Evolutionary conservation across 352 stramenopile species (phyloP).

Genomic region (Globisporangium solare): DNA sequence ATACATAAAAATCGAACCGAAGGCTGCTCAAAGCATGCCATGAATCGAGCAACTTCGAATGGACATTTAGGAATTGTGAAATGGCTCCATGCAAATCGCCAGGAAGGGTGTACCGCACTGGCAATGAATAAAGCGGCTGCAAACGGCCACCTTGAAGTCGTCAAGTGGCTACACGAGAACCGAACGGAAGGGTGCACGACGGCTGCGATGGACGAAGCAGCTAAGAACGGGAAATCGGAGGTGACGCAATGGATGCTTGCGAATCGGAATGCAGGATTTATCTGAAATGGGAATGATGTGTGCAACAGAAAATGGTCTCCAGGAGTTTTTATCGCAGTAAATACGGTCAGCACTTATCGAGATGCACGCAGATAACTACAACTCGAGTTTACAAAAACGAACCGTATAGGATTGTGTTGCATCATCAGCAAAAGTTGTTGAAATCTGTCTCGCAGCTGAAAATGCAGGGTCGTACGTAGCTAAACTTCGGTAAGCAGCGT

Average conservation of each 20-base stretch:
- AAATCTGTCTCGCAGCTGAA: too few relatives aligned
- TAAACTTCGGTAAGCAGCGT: too few relatives aligned
- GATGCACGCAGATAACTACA: too few relatives aligned
- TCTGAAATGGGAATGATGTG: not conserved
- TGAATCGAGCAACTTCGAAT: slow-evolving; percentile 6
- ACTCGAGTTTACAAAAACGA: too few relatives aligned
- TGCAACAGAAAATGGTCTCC: not conserved
- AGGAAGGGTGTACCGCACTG: slow-evolving; percentile 4
- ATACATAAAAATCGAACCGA: slow-evolving; percentile 2
- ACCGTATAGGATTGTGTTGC: too few relatives aligned
- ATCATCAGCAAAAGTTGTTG: too few relatives aligned
- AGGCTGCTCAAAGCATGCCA: slow-evolving; percentile 7
- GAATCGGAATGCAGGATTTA: too few relatives aligned
- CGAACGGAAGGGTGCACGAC: slow-evolving; percentile 5
- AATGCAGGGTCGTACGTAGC: too few relatives aligned
- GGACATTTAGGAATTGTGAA: slow-evolving; percentile 4
- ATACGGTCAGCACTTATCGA: not conserved
- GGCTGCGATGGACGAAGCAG: not conserved
- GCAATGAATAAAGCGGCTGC: slow-evolving; percentile 10
- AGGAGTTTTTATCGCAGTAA: not conserved
- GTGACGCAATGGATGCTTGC: too few relatives aligned
- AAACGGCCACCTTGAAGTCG: slow-evolving; percentile 2
- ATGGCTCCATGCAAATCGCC: slow-evolving; percentile 5
- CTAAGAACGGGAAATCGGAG: too few relatives aligned
- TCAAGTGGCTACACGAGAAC: slow-evolving; percentile 8